Evolutionary conservation across 129 eudicot species (phyloP).

Genomic region (Flaveria robusta): DNA sequence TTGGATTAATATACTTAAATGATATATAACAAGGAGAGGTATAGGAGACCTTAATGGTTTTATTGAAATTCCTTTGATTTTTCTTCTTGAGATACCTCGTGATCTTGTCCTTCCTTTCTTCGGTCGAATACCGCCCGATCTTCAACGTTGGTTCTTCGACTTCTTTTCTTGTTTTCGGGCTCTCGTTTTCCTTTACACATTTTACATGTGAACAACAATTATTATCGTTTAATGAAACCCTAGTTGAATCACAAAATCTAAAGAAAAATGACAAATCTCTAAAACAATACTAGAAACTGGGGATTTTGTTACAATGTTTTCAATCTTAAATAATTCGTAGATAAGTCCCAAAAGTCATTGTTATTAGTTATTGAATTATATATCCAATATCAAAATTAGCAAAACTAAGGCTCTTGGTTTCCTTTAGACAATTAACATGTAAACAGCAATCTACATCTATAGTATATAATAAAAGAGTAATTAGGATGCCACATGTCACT

Average conservation of each 20-base stretch:
- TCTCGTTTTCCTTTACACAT: slow-evolving; percentile 36
- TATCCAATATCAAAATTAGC: slow-evolving; percentile 18
- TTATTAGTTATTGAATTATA: too few species aligned
- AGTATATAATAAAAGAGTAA: too few species aligned
- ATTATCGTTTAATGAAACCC: not conserved
- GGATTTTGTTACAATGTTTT: too few species aligned
- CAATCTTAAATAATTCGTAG: too few species aligned
- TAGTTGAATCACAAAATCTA: not conserved
- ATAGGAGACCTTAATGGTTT: slow-evolving; percentile 74
- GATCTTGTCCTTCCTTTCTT: slow-evolving; percentile 88
- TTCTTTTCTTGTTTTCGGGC: slow-evolving; percentile 32
- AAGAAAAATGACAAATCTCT: not conserved
- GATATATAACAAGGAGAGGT: not conserved
- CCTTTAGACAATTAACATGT: slow-evolving; percentile 30
- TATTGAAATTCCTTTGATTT: slow-evolving; percentile 90
- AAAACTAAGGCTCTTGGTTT: slow-evolving; percentile 12
- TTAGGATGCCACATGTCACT: too few species aligned
- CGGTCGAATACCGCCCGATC: slow-evolving; percentile 70
- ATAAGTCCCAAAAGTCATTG: too few species aligned
- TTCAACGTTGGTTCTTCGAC: slow-evolving; percentile 56
- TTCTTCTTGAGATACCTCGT: slow-evolving; percentile 83
- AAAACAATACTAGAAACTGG: not conserved
- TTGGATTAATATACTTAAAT: too few species aligned
- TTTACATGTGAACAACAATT: slow-evolving; percentile 1
- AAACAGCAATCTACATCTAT: too few species aligned